Evolutionary conservation across 768 basidiomycete species (phyloP), one percentile per base, ranked within the genome.

Genomic region (Gymnopilus junonius): DNA sequence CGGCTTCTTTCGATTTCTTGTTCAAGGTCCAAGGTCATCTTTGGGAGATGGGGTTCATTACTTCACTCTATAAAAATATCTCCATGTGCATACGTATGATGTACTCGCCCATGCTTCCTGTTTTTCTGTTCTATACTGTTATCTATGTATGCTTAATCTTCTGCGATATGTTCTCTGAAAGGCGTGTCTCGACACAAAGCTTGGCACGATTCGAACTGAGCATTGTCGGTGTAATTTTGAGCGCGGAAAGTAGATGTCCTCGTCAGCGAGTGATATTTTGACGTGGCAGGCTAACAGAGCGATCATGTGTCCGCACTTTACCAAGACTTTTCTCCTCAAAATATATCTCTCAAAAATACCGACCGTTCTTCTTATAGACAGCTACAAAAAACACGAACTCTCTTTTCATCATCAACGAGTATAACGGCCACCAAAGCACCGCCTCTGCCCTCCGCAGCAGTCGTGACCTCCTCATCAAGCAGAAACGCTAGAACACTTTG

Each of bases 111-210:
- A 39, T 60, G n/a, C 55, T 51, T 39, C 40, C 37, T 51, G 40
- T 55, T 61, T 42, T 53, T 50, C 32, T 56, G 59, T 63, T 34
- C 64, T 55, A 53, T 60, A 23, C 43, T 50, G 48, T 40, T 69
- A 53, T 64, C 59, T 66, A 64, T 67, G 59, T 69, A 67, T 67
- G 54, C 61, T 59, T 65, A 69, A 69, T 69, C 62, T 31, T 59
- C 62, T 62, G 55, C n/a, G 62, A 58, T 46, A 42, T 55, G 27
- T 35, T 35, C 14, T 35, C 10, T 6, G 8, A 35, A 14, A 14
- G 35, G 11, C 15, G 35, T 35, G 35, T 8, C 8, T 35, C 1
- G 8, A 35, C 4, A 12, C 7, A 4, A 35, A 35, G n/a, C n/a
- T n/a, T n/a, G n/a, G n/a, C n/a, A n/a, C n/a, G n/a, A 42, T 10